phyloP scores from a whole-genome alignment of 345 rosid genomes.

The Cardamine chenopodiifolia region DNA sequence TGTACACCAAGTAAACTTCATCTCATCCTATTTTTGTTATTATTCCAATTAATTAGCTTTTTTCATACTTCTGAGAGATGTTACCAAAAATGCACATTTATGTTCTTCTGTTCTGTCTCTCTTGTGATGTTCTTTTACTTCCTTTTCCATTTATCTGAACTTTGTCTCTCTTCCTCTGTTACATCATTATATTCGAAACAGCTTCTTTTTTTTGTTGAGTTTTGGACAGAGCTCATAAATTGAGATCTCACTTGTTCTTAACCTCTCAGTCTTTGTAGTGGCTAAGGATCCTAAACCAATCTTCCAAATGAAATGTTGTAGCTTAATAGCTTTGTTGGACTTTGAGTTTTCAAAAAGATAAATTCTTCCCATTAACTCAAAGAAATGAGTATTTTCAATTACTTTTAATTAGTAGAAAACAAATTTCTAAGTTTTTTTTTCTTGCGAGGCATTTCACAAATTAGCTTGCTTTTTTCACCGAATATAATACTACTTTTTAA shows the following conservation, averaged over 20 bases:
- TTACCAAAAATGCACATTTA: conserved; percentile 24
- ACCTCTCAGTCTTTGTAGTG: background rate
- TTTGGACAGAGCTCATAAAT: background rate
- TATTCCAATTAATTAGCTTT: conserved; percentile 30
- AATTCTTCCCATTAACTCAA: background rate
- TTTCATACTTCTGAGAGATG: conserved; percentile 26
- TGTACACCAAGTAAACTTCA: conserved; percentile 82
- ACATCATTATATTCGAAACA: background rate
- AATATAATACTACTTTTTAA: no score
- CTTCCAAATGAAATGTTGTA: background rate
- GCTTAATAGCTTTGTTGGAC: background rate
- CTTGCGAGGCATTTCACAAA: background rate
- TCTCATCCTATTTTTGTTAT: conserved; percentile 4
- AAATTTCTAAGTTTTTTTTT: background rate
- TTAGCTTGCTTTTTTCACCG: background rate
- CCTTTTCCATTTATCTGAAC: background rate
- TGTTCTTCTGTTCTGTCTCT: conserved; percentile 18
- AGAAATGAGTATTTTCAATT: background rate
- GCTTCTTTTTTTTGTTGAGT: background rate
- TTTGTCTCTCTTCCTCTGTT: background rate
- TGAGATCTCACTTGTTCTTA: background rate
- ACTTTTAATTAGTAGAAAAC: background rate
- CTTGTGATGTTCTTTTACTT: conserved; percentile 23
- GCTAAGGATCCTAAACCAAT: background rate
- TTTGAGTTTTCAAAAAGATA: background rate